Base-by-base conservation (phyloP, 306 rosid genomes). In the Citrullus amarus region DNA sequence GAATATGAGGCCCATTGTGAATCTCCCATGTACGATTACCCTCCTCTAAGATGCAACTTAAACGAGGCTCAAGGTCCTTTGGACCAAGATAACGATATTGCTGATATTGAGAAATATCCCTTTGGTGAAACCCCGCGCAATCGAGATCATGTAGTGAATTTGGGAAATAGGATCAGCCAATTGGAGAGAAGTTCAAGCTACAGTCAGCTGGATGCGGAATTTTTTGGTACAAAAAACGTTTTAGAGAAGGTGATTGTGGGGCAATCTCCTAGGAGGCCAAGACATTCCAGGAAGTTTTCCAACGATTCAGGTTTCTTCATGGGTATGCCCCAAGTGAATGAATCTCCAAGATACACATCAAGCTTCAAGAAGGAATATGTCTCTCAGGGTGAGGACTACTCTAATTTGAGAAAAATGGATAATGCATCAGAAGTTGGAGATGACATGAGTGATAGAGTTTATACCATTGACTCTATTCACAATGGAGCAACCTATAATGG, bases 381-480 rank as follows among this genome's bases (percentile, higher is more conserved):
- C 82, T 75, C 91, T 22, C 89, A 87, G 53, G 4, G 89, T 8
- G 97, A 87, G 83, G 99, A 95, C 11, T 80, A 73, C 78, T 79
- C 87, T 59, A 85, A 80, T 83, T 79, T 84, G 56, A 92, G 87
- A 72, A 88, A 85, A 82, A 78, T 78, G 44, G 97, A 96, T 80
- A 84, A 86, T 80, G 84, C 69, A 69, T 90, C 96, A 38, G 98
- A 92, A 68, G 81, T 82, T 82, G 93, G 87, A 60, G 99, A 96
- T 58, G 96, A 93, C 81, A 86, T 16, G 78, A 79, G 84, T 79
- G 99, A 96, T 81, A 88, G 98, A 87, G 82, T 96, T 86, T 96
- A 96, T 79, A 96, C 97, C 79, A 91, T 96, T 34, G 99, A 96
- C 83, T 96, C 98, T 67, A 79, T 96, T 76, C 92, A 96, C 68